Base-by-base conservation (phyloP, 1,284 basidiomycete species). In the Trametes sp. region DNA sequence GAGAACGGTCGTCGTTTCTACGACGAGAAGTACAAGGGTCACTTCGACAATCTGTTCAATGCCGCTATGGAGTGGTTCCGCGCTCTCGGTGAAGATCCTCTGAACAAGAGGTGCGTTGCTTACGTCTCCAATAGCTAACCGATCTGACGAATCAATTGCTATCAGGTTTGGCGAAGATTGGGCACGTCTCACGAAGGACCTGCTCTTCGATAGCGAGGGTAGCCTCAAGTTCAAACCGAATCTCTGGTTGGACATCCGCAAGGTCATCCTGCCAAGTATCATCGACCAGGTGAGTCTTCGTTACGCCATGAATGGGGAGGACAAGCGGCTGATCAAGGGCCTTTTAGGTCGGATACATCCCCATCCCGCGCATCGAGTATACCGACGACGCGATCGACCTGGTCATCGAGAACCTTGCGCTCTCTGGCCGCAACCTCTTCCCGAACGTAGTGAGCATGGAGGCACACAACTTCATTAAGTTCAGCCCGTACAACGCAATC, bases 361-460 rank as follows among this genome's bases (percentile, higher is more conserved):
- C 96, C 21, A 95, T 98, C 66, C 95, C 94, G 0, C 88, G 93
- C 44, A 87, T 95, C 74, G 95, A 98, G 78, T 96, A 95, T 79
- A 89, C 88, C 26, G 93, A 96, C 75, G 88, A 92, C 52, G 75
- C 84, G 14, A 77, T 96, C 64, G 95, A 96, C 69, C 83, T 97
- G 57, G 93, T 98, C 63, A 88, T 98, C 63, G 96, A 98, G 83
- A 97, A 98, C 78, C 84, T 98, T 31, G 90, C 94, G 2, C 83
- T 98, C 24, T 92, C 94, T 62, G 92, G 94, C 19, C 87, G 89
- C 54, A 94, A 95, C 76, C 77, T 94, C 4, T 88, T 94, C 78
- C 92, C 92, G 5, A 93, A 94, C 78, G 75, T 95, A 67, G 83
- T 98, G 68, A 84, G 87, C 54, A 70, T 98, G 66, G 93, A 97